Base-by-base conservation (phyloP, 2,329 filamentous ascomycete genomes). In the Zymoseptoria ardabiliae region DNA sequence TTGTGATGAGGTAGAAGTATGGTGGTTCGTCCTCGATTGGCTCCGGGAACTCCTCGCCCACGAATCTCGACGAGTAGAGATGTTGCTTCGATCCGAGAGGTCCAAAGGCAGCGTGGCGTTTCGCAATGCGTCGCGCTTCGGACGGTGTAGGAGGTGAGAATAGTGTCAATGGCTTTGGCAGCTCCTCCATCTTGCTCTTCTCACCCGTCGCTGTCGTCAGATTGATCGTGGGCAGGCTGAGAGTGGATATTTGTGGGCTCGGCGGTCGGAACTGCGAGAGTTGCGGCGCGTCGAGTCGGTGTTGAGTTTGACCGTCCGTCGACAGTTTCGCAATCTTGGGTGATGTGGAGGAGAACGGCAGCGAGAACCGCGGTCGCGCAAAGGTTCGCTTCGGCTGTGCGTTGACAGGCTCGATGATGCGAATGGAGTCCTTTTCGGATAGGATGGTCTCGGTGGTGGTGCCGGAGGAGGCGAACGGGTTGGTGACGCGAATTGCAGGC, bases 1-100 rank as follows among this genome's bases (percentile, higher is more conserved):
- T 99, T 41, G 94, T 97, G 68, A 99, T 83, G 70, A 99, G 85
- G 77, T 90, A 97, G 81, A 92, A 97, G 78, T 97, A 97, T 19
- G 93, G 91, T 50, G 94, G 93, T 74, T 97, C 93, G 71, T 99
- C 94, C 73, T 96, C 90, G 61, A 97, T 80, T 4, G 93, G 92
- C 45, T 91, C 84, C 52, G 86, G 85, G 60, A 97, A 88, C 48
- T 87, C 84, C 68, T 86, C 84, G 67, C 92, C 93, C 62, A 88
- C 85, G 73, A 95, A 91, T 74, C 88, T 85, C 80, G 92, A 97
- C 64, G 89, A 87, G 78, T 97, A 96, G 72, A 90, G 84, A 76
- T 99, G 93, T 70, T 82, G 88, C 55, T 86, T 83, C 65, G 90
- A 87, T 65, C 86, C 82, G 54, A 97, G 80, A 17, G 93, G 93